A percentile compares a stretch with the other conserved stretches of the same genome.
phyloP scores from a whole-genome alignment of 495 filamentous ascomycete genomes.

The Aspergillus cristatus region DNA sequence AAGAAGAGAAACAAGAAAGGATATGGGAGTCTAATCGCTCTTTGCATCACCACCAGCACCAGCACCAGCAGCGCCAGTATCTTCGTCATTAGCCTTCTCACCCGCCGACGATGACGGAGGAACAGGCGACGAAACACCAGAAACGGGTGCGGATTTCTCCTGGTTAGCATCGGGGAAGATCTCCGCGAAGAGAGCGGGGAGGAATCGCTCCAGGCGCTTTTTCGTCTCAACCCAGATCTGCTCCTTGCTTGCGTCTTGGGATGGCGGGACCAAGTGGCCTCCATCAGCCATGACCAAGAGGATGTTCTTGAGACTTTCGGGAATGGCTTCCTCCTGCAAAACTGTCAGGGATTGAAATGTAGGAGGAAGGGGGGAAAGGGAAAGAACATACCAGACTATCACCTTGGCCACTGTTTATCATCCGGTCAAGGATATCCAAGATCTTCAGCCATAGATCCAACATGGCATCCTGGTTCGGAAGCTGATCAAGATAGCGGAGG shows the following conservation, averaged over 20 bases:
- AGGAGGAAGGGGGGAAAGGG: background rate
- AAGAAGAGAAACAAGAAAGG: no score
- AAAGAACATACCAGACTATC: slow-evolving; percentile 65
- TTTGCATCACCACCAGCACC: no score
- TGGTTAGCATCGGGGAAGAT: slow-evolving; percentile 35
- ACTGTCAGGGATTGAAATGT: no score
- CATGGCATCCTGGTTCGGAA: slow-evolving; percentile 85
- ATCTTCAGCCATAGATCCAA: slow-evolving; percentile 88
- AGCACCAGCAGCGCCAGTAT: background rate
- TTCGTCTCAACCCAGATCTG: slow-evolving; percentile 60
- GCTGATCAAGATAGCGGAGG: slow-evolving; percentile 79
- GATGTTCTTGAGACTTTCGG: slow-evolving; percentile 93
- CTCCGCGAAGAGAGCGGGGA: slow-evolving; percentile 60
- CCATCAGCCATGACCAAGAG: slow-evolving; percentile 90
- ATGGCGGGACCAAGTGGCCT: slow-evolving; percentile 69
- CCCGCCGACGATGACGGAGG: no score
- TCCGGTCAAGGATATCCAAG: slow-evolving; percentile 85
- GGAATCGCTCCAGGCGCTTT: slow-evolving; percentile 81
- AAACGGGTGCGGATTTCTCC: slow-evolving; percentile 15
- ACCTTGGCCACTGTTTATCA: slow-evolving; percentile 94
- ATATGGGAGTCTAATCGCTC: no score
- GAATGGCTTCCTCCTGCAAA: slow-evolving; percentile 80
- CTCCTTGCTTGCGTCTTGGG: slow-evolving; percentile 33
- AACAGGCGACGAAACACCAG: slow-evolving; percentile 15
- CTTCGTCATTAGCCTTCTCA: no score